Evolutionary conservation across 306 rosid genomes (phyloP), one percentile per base, ranked within the genome.

Genomic region (Betula pendula): DNA sequence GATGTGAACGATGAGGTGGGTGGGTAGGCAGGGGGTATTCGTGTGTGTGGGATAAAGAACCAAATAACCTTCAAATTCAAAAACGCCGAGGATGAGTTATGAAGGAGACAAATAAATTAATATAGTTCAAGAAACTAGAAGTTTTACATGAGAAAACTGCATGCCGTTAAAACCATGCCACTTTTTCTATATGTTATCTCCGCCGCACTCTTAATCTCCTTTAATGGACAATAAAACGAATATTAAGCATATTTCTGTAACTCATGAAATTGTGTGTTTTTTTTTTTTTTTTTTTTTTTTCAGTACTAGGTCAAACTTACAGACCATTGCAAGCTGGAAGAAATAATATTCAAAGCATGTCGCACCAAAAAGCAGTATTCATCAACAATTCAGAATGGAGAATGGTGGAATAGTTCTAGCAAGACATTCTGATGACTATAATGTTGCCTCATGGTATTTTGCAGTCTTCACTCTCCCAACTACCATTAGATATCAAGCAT

Each of bases 401-500:
- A 84, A 86, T 69, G 88, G 87, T n/a, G 90, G 90, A 75, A 88
- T 84, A 59, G 47, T 88, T 83, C 77, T 88, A 44, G 50, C 80
- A 27, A 81, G 77, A 52, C 78, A 73, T 45, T 72, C 52, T 80
- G 79, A 69, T 20, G 68, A 79, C 0, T 74, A 74, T 13, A 79
- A 38, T 52, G 71, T 68, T 68, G 52, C 69, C n/a, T 68, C 87
- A 81, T 6, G 72, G 79, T 65, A 84, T 77, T 81, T 12, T 62
- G 31, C 77, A 65, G 33, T 78, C 83, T 31, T 45, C 84, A 8
- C 56, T 59, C 70, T 68, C 79, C 31, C 65, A 72, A 40, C 44
- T 86, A 58, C 83, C 75, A 22, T 55, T 86, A 53, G 75, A 80
- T 49, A 22, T 81, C 68, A 89, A 71, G 20, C 84, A 56, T 51